These are phyloP conservation scores for Penicillium pulvis DNA, from an alignment of 495 filamentous ascomycete species.

Conservation along the genomic window DNA sequence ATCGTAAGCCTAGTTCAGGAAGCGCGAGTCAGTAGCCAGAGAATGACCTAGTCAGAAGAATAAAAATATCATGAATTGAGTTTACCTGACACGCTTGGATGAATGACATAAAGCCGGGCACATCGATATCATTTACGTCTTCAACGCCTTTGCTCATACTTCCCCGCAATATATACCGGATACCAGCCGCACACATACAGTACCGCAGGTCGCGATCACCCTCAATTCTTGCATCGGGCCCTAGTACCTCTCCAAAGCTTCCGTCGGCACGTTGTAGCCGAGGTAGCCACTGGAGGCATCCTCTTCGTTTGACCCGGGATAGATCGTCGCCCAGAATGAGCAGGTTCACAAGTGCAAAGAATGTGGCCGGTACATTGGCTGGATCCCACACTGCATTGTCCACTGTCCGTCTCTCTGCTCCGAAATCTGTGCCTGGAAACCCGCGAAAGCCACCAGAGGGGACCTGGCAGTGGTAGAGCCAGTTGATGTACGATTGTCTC, in stretches of 20 bases:
- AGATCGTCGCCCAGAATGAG: constrained; percentile 75
- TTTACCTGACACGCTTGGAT: constrained; percentile 69
- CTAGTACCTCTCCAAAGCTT: constrained; percentile 84
- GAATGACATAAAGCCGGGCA: constrained; percentile 66
- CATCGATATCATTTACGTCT: constrained; percentile 71
- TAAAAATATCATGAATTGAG: constrained; percentile 2
- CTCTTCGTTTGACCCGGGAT: constrained; percentile 63
- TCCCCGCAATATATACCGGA: constrained; percentile 81
- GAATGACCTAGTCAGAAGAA: constrained; percentile 6
- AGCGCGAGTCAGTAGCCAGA: not conserved
- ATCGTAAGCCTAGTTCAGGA: constrained; percentile 71
- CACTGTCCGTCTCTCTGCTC: constrained; percentile 39
- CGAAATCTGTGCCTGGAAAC: constrained; percentile 67
- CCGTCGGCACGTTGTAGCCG: constrained; percentile 80
- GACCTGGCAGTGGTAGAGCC: constrained; percentile 77
- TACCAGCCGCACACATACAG: constrained; percentile 77
- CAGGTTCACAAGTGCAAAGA: constrained; percentile 79
- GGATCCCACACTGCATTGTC: constrained; percentile 68
- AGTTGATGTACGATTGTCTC: constrained; percentile 60
- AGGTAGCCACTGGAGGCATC: constrained; percentile 72
- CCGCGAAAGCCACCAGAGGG: constrained; percentile 79
- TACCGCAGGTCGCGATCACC: constrained; percentile 85
- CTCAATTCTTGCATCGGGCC: constrained; percentile 59
- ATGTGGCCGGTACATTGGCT: constrained; percentile 81
- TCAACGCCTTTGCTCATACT: constrained; percentile 52